These are phyloP conservation scores for Grammothele lineata DNA, from an alignment of 768 basidiomycete species.

Conservation along the genomic window DNA sequence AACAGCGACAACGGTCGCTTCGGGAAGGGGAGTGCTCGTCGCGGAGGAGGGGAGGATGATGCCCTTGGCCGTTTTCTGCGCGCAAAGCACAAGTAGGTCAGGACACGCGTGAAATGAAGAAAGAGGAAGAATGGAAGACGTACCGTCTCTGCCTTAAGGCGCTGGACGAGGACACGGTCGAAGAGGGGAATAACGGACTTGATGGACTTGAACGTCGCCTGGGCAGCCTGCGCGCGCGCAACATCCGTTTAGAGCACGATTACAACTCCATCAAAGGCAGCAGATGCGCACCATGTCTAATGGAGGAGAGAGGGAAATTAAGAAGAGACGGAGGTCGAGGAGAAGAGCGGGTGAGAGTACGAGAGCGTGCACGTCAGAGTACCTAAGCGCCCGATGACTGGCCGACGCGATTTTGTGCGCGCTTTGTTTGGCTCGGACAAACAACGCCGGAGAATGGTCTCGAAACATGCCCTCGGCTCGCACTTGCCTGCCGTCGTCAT, in stretches of 20 bases:
- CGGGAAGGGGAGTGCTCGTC: slow-evolving; percentile 82
- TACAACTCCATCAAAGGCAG: not conserved
- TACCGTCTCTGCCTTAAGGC: slow-evolving; percentile 95
- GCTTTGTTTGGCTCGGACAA: slow-evolving; percentile 17
- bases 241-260: not conserved
- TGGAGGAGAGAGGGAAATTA: not conserved
- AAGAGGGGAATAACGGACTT: slow-evolving; percentile 85
- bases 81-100: no score
- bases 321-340: not conserved
- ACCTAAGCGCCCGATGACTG: slow-evolving; percentile 6
- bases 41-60: slow-evolving; percentile 94
- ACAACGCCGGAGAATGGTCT: slow-evolving; percentile 14
- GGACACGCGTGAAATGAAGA: no score
- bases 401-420: slow-evolving; percentile 3
- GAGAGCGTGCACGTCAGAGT: slow-evolving; percentile 5
- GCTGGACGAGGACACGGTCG: slow-evolving; percentile 95
- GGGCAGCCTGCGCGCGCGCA: slow-evolving; percentile 54
- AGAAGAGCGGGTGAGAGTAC: not conserved
- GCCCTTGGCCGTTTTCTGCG: slow-evolving; percentile 94
- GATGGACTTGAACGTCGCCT: slow-evolving; percentile 95
- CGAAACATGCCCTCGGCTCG: no score
- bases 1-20: slow-evolving; percentile 93
- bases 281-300: slow-evolving; percentile 1
- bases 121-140: slow-evolving; percentile 28
- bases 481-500: no score